Evolutionary conservation across 331 rosid genomes (phyloP).

Genomic region (Dryas integrifolia): DNA sequence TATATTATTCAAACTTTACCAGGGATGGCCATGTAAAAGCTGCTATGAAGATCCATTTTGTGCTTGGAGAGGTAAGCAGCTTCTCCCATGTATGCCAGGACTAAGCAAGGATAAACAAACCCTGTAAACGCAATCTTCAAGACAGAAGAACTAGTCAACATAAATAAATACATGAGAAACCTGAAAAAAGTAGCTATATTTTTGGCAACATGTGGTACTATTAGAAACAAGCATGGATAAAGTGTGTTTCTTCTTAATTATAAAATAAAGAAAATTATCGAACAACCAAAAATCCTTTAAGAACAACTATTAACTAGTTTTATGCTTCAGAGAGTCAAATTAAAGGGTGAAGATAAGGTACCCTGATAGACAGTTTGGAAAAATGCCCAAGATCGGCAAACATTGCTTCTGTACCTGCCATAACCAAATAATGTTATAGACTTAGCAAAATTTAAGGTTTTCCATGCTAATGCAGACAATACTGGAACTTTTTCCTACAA

Average conservation of each 20-base stretch:
- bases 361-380: conserved; percentile 38
- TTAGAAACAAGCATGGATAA: not conserved
- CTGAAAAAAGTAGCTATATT: not conserved
- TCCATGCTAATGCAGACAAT: not conserved
- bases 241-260: not conserved
- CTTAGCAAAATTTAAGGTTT: not conserved
- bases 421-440: not conserved
- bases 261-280: not conserved
- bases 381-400: conserved; percentile 45
- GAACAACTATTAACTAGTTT: not conserved
- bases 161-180: not conserved
- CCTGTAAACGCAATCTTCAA: conserved; percentile 35
- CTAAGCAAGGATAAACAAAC: conserved; percentile 37
- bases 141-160: not conserved
- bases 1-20: conserved; percentile 22
- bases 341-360: not conserved
- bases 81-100: conserved; percentile 44
- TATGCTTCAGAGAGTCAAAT: not conserved
- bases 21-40: conserved; percentile 42
- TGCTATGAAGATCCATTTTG: conserved; percentile 26
- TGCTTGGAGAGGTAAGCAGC: conserved; percentile 43
- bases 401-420: conserved; percentile 42
- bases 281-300: not conserved
- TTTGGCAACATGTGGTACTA: not conserved
- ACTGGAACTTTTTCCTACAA: not conserved